Base-by-base conservation (phyloP, 768 basidiomycete species). In the Paxillus involutus region DNA sequence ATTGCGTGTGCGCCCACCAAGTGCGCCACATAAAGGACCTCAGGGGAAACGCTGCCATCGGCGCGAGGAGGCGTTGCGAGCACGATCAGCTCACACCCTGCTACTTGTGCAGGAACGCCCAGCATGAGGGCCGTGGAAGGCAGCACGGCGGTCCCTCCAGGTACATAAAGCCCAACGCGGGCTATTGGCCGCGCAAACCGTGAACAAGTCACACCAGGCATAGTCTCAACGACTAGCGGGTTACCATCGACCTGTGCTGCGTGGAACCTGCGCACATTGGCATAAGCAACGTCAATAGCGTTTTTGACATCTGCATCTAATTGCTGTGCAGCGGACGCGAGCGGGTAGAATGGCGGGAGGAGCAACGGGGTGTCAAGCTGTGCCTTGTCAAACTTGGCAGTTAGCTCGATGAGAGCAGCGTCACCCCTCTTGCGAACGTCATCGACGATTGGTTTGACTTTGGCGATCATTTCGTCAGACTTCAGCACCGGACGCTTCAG, bases 121-220 rank as follows among this genome's bases (percentile, higher is more conserved):
- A 99, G 85, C 95, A 98, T 98, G 62, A 99, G 80, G 3, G 97
- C 96, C 17, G 97, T 98, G 5, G 92, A 95, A 12, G 97, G 97
- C 16, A 99, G 79, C 44, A 98, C 81, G 2, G 97, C 97, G 4
- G 97, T 98, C 14, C 97, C 97, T 29, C 97, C 97, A 2, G 97
- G 97, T 3, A 99, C 89, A 73, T 99, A 99, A 44, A 99, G 77
- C 36, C 97, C 97, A 32, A 98, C 96, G 42, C 95, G 87, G 45
- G 89, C 86, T 63, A 99, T 94, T n/a, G 97, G 88, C 43, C 94
- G 85, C 2, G 93, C 89, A 71, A 98, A 97, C 39, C 97, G 86
- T 46, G 93, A 89, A 73, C 97, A 98, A 2, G 92, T 86, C 42
- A 99, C 95, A 10, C 97, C 97, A 7, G 97, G 95, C 92, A 94